A percentile compares a stretch with the other conserved stretches of the same genome.
Evolutionary conservation across 78 protist genomes (phyloP).

Genomic region (Corallochytrium limacisporum): DNA sequence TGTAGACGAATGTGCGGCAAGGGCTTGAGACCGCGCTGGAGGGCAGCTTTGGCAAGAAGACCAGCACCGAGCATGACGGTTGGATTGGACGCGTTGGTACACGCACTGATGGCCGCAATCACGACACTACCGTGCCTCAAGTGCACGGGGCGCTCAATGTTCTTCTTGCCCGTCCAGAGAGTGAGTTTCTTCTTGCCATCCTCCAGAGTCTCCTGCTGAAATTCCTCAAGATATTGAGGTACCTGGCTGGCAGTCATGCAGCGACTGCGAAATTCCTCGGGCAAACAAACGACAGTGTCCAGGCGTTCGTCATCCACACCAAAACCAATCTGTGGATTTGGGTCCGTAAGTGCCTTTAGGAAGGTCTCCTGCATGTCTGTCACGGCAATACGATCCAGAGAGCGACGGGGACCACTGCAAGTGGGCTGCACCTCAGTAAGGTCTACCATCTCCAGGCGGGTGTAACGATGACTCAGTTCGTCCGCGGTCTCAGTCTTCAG

Average conservation of each 20-base stretch:
- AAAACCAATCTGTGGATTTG: neutral
- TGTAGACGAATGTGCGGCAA: slow-evolving; percentile 54
- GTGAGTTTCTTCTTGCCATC: no score
- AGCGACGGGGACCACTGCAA: slow-evolving; percentile 53
- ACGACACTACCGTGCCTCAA: slow-evolving; percentile 64
- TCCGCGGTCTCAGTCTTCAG: no score
- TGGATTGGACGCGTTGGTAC: slow-evolving; percentile 82
- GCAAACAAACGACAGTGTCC: no score
- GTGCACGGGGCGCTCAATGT: no score
- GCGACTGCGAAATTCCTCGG: no score
- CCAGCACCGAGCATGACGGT: slow-evolving; percentile 83
- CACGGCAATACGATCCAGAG: slow-evolving; percentile 67
- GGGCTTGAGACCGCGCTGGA: slow-evolving; percentile 48
- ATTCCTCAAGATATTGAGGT: no score
- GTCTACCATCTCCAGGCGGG: slow-evolving; percentile 35
- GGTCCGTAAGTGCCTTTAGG: neutral
- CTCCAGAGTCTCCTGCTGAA: no score
- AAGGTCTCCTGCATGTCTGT: slow-evolving; percentile 52
- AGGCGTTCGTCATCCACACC: no score
- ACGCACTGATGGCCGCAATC: slow-evolving; percentile 78
- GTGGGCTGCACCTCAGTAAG: slow-evolving; percentile 50
- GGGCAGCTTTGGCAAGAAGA: slow-evolving; percentile 63
- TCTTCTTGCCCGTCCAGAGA: no score
- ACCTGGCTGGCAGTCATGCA: no score
- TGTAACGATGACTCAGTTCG: neutral